Evolutionary conservation across 805 yeast species (phyloP), one percentile per base, ranked within the genome.

Genomic region (Dipodascus albidus): DNA sequence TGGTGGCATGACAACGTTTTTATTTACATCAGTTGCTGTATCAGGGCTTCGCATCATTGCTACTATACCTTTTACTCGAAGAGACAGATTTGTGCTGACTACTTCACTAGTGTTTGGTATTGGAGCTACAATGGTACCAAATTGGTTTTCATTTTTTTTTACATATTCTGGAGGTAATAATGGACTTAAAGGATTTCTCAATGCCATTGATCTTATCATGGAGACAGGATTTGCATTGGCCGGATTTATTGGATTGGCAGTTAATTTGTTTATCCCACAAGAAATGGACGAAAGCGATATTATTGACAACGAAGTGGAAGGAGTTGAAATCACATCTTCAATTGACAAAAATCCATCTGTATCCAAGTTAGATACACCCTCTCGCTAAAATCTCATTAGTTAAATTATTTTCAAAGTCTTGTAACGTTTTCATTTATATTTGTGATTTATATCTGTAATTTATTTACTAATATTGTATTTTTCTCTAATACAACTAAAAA

Each of bases 1-100:
- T 54, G 96, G 96, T 58, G 96, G 96, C 59, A 87, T 88, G 95
- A 83, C 83, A 27, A 75, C 89, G 2, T 85, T 84, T 68, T 70
- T 85, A 52, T 85, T 84, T 74, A 76, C 85, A 27, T 79, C 88
- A 2, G 90, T 85, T 31, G 87, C 87, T 1, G 85, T 82, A 17
- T 82, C 89, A 1, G 90, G 90, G 57, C 66, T 85, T 51, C 77
- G 80, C 57, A 82, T 85, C 62, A 81, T 84, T 55, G 69, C 87
- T 41, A 61, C 67, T 52, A 64, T 66, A 35, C 65, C 66, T 14
- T 82, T 83, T 66, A 78, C 86, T 6, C 75, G 90, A 67, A 77
- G 90, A 66, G 88, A 84, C 66, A 73, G 91, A 57, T 82, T 85
- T 61, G 79, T 85, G 20, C 71, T 85, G 44, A 82, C 91, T 3